Evolutionary conservation across 768 basidiomycete genomes (phyloP).

Genomic region (Pulveroboletus frians): DNA sequence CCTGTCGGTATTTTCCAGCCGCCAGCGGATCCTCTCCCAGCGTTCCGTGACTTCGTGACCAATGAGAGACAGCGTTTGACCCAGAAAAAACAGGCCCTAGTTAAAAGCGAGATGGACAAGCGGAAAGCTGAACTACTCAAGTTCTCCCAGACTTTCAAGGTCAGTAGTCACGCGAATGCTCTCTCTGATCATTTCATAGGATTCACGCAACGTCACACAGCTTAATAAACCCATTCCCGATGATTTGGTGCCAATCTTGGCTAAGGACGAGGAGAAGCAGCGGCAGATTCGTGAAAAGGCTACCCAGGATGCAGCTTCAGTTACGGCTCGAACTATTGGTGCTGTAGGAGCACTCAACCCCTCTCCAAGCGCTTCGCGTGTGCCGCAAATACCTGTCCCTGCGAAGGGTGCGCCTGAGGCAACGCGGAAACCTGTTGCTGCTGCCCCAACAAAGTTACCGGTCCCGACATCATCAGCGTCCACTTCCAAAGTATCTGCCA

Average conservation of each 20-base stretch:
- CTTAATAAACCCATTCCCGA: slow-evolving; percentile 94
- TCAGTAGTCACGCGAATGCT: slow-evolving; percentile 29
- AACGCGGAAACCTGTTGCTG: slow-evolving; percentile 27
- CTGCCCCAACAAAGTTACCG: slow-evolving; percentile 25
- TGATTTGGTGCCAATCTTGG: slow-evolving; percentile 86
- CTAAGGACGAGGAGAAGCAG: slow-evolving; percentile 92
- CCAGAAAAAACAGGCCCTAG: slow-evolving; percentile 83
- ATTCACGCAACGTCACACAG: slow-evolving; percentile 34
- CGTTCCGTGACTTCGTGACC: slow-evolving; percentile 90
- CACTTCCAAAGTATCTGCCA: slow-evolving; percentile 29
- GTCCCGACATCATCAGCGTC: slow-evolving; percentile 27
- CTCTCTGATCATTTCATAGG: neutral
- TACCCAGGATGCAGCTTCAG: slow-evolving; percentile 57
- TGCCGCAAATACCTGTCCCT: slow-evolving; percentile 30
- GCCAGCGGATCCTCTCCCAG: slow-evolving; percentile 70
- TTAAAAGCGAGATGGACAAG: slow-evolving; percentile 92
- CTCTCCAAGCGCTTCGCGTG: slow-evolving; percentile 45
- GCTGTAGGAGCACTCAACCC: slow-evolving; percentile 36
- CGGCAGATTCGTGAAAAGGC: slow-evolving; percentile 77
- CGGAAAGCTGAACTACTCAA: slow-evolving; percentile 88
- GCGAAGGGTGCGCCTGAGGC: slow-evolving; percentile 28
- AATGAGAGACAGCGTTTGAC: slow-evolving; percentile 86
- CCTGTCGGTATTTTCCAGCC: slow-evolving; percentile 37
- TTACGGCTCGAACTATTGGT: slow-evolving; percentile 66
- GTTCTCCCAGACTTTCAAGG: slow-evolving; percentile 95